phyloP scores from a whole-genome alignment of 371 early-diverging fungal species.

The Mucor circinelloides region DNA sequence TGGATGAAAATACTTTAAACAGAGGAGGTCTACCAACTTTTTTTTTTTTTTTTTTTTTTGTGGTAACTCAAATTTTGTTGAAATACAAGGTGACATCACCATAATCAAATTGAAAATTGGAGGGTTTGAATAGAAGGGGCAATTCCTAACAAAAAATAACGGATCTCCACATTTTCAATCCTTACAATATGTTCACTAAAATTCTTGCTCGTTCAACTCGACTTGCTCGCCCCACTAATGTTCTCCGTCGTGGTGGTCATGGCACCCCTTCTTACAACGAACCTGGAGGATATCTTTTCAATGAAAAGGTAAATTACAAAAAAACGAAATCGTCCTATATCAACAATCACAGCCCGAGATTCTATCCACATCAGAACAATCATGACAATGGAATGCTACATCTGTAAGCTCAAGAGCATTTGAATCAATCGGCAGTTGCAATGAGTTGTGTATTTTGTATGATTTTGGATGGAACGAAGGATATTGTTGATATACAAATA shows the following conservation, averaged over 20 bases:
- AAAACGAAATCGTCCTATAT: background rate
- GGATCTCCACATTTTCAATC: constrained; percentile 2
- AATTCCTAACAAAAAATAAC: constrained; percentile 1
- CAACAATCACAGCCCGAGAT: background rate
- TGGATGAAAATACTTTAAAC: too few species aligned
- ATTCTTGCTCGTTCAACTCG: constrained; percentile 52
- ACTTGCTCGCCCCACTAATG: constrained; percentile 53
- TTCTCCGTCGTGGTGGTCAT: constrained; percentile 58
- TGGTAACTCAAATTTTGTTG: too few species aligned
- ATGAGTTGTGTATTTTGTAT: background rate
- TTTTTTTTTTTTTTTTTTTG: too few species aligned
- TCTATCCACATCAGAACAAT: background rate
- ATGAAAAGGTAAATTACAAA: constrained; percentile 59
- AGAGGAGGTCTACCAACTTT: too few species aligned
- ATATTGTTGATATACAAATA: constrained; percentile 5
- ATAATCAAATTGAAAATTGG: background rate
- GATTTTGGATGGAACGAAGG: background rate
- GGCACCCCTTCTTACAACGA: constrained; percentile 60
- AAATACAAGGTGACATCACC: background rate
- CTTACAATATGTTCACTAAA: constrained; percentile 36
- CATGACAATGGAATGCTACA: background rate
- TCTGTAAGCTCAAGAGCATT: background rate
- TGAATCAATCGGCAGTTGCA: too few species aligned
- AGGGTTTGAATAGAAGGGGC: background rate
- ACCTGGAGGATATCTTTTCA: constrained; percentile 68